phyloP scores from a whole-genome alignment of 2,329 filamentous ascomycete species.

The Xylariomycetidae sp. region DNA sequence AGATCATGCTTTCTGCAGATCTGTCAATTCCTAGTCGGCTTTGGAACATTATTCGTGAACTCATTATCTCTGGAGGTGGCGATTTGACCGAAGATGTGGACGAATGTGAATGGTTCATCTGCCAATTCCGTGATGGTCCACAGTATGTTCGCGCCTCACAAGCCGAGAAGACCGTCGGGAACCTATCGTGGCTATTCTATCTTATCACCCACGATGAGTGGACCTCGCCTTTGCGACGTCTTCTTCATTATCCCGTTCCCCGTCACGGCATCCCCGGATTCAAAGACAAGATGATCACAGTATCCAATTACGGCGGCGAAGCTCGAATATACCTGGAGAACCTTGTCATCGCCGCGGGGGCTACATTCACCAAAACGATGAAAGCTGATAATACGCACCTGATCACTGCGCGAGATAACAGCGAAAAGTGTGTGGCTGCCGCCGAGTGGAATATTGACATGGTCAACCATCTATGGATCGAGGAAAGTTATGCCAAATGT shows the following conservation, averaged over 20 bases:
- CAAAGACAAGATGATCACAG: constrained; percentile 68
- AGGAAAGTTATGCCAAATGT: constrained; percentile 93
- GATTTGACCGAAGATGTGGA: constrained; percentile 59
- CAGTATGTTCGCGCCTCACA: constrained; percentile 76
- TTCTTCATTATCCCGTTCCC: constrained; percentile 88
- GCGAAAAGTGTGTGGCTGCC: constrained; percentile 91
- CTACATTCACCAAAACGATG: constrained; percentile 90
- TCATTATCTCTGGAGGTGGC: constrained; percentile 71
- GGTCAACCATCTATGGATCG: constrained; percentile 93
- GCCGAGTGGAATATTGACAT: constrained; percentile 88
- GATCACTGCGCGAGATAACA: constrained; percentile 81
- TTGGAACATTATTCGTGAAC: constrained; percentile 59
- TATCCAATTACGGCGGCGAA: constrained; percentile 96
- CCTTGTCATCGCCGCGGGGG: constrained; percentile 76
- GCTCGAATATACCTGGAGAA: constrained; percentile 92
- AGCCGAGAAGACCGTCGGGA: constrained; percentile 78
- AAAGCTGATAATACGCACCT: constrained; percentile 94
- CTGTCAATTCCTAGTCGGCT: constrained; percentile 66
- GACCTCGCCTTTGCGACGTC: constrained; percentile 75
- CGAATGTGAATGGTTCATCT: constrained; percentile 77
- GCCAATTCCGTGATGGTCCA: constrained; percentile 76
- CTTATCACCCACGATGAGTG: constrained; percentile 85
- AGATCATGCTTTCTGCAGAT: constrained; percentile 72
- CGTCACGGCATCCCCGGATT: constrained; percentile 76
- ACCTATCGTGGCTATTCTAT: constrained; percentile 89